A percentile compares a stretch with the other conserved stretches of the same genome.
These are phyloP conservation scores for Hemerocallis citrina DNA, from an alignment of 106 monocot species.

Conservation along the genomic window DNA sequence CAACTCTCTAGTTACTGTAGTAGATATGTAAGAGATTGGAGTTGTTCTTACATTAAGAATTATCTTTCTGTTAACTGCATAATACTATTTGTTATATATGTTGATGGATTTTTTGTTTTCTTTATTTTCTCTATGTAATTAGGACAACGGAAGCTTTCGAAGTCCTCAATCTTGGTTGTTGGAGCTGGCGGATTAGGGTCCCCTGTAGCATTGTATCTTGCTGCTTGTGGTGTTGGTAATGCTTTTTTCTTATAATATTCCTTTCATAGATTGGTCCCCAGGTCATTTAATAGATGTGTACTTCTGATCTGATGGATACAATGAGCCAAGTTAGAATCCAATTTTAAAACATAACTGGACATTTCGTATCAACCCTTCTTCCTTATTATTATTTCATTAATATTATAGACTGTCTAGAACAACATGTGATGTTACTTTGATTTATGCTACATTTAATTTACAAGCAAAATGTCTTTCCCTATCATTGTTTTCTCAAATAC, in stretches of 20 bases:
- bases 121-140: no score
- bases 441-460: background rate
- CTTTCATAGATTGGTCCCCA: no score
- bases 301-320: no score
- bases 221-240: constrained; percentile 93
- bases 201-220: constrained; percentile 81
- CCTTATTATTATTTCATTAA: background rate
- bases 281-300: no score
- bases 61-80: no score
- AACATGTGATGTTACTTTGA: background rate
- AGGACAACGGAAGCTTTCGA: constrained; percentile 64
- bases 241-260: no score
- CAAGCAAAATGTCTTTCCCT: background rate
- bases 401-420: background rate
- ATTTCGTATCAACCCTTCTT: background rate
- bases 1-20: no score
- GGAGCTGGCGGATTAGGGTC: constrained; percentile 97
- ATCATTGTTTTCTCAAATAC: background rate
- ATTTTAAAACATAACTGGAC: background rate
- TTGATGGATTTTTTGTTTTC: no score
- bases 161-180: constrained; percentile 78
- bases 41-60: no score
- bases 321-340: no score
- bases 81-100: no score
- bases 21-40: no score